Base-by-base conservation (phyloP, 2,329 filamentous ascomycete genomes). In the Paramyrothecium sp. region DNA sequence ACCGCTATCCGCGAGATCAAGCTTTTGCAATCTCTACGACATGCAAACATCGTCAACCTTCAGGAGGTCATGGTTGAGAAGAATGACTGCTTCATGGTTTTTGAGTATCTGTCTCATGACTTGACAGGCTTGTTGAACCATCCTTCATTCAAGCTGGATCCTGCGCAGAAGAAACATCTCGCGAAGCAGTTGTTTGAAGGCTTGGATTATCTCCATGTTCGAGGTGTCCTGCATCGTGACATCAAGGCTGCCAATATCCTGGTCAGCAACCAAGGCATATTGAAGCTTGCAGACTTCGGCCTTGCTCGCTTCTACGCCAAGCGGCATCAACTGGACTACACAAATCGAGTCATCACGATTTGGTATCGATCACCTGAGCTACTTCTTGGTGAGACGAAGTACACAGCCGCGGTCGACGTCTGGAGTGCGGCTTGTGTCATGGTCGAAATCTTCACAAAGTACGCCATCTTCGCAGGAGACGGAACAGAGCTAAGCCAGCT, bases 31-130 rank as follows among this genome's bases (percentile, higher is more conserved):
- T 93, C 90, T 3, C 80, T 96, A 21, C 88, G 89, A 61, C 91
- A 96, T 67, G 77, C 81, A 58, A 96, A 96, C 67, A 88, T 97
- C 53, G 91, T 97, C 57, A 87, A 88, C 46, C 78, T 97, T 19
- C 86, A 90, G 63, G 92, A 97, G 75, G 91, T 96, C 63, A 99
- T 99, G 95, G 95, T 99, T 2, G 95, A 99, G 75, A 91, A 89
- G 70, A 98, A 98, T 65, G 93, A 98, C 74, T 99, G 95, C 73
- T 99, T 96, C 75, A 99, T 99, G 95, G 95, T 99, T 3, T 99
- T 99, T 63, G 95, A 99, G 72, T 99, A 99, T 70, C 82, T 98
- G 33, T 94, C 95, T 2, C 95, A 99, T 71, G 95, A 99, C 72
- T 79, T 99, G 59, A 99, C 95, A 3, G 95, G 95, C 16, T 80